These are phyloP conservation scores for Penicillium sp. DNA, from an alignment of 2,329 filamentous ascomycete genomes.

Conservation along the genomic window DNA sequence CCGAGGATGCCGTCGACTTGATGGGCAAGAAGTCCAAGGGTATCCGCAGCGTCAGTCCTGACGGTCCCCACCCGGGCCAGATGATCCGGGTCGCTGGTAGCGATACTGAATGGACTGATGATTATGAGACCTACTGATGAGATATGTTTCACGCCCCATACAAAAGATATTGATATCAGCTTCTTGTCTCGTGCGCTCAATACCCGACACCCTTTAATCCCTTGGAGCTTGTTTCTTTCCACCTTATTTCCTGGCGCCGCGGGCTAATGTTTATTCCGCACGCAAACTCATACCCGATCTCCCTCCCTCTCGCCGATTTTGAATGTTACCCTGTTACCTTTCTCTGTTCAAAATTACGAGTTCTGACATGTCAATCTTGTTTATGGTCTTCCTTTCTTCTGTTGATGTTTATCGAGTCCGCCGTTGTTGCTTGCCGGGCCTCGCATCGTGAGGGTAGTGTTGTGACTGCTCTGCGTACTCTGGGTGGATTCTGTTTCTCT, in stretches of 20 bases:
- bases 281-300: constrained; percentile 7
- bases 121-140: constrained; percentile 49
- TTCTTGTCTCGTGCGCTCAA: constrained; percentile 17
- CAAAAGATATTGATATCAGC: constrained; percentile 12
- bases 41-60: constrained; percentile 52
- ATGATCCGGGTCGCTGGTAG: constrained; percentile 54
- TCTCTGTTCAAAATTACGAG: constrained; percentile 38
- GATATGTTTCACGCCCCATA: not conserved
- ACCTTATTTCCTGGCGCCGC: constrained; percentile 22
- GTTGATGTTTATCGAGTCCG: constrained; percentile 22
- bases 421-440: constrained; percentile 7
- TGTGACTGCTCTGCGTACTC: constrained; percentile 7
- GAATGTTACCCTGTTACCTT: constrained; percentile 24
- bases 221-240: constrained; percentile 9
- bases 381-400: constrained; percentile 27
- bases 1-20: constrained; percentile 42
- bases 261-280: constrained; percentile 22
- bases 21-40: constrained; percentile 50
- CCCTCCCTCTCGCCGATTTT: constrained; percentile 17
- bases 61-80: constrained; percentile 48
- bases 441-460: constrained; percentile 11
- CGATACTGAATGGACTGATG: constrained; percentile 59
- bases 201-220: constrained; percentile 13
- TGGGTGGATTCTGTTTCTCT: constrained; percentile 16
- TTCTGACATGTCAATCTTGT: constrained; percentile 32